A percentile compares a stretch with the other conserved stretches of the same genome.
phyloP scores from a whole-genome alignment of 2,329 filamentous ascomycete genomes.

The Coniosporium tulheliwenetii region DNA sequence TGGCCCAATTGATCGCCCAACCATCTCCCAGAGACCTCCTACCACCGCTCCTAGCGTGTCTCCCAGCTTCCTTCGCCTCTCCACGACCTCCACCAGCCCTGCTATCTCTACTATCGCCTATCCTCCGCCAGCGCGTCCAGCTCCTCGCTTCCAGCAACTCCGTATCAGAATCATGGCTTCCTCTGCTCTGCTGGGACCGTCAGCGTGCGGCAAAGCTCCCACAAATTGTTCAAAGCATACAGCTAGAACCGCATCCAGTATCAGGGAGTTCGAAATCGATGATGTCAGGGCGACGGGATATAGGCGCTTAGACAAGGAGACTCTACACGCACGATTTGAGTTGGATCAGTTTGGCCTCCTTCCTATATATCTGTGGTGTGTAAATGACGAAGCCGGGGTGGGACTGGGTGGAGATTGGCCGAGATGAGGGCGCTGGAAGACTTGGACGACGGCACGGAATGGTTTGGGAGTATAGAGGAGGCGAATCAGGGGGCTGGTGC shows the following conservation, averaged over 20 bases:
- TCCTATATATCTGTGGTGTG: slow-evolving; percentile 55
- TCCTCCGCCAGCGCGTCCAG: slow-evolving; percentile 45
- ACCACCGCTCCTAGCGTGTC: slow-evolving; percentile 46
- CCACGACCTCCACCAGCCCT: slow-evolving; percentile 43
- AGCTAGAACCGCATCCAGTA: slow-evolving; percentile 64
- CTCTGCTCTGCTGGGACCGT: slow-evolving; percentile 53
- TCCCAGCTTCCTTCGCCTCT: slow-evolving; percentile 44
- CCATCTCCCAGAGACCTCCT: slow-evolving; percentile 42
- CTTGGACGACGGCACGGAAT: slow-evolving; percentile 39
- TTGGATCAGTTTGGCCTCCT: slow-evolving; percentile 46
- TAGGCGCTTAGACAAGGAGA: slow-evolving; percentile 58
- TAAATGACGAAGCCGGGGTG: slow-evolving; percentile 45
- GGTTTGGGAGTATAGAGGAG: slow-evolving; percentile 41
- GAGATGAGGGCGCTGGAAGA: slow-evolving; percentile 48
- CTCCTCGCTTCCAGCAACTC: slow-evolving; percentile 39
- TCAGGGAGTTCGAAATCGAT: slow-evolving; percentile 68
- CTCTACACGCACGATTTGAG: slow-evolving; percentile 50
- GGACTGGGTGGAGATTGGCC: slow-evolving; percentile 55
- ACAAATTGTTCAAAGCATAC: slow-evolving; percentile 44
- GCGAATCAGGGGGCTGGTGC: slow-evolving; percentile 41
- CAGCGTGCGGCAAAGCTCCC: slow-evolving; percentile 41
- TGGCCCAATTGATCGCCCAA: slow-evolving; percentile 37
- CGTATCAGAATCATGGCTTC: slow-evolving; percentile 50
- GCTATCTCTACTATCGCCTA: slow-evolving; percentile 44
- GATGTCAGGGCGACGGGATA: slow-evolving; percentile 48